Evolutionary conservation across 202 grass and related monocot species (phyloP).

Genomic region (Sporobolus alterniflorus): DNA sequence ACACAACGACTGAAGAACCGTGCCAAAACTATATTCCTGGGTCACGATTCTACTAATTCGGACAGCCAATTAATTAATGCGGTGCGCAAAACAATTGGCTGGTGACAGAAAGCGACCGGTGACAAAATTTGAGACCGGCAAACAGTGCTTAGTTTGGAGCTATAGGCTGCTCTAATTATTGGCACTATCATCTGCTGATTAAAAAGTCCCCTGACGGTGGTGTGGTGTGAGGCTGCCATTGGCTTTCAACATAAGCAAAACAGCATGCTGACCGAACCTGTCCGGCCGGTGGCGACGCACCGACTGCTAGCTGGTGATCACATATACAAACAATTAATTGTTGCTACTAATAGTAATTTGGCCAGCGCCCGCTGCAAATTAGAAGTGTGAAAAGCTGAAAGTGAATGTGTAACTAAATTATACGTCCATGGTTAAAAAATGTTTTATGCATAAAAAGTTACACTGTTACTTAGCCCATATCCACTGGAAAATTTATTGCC

Average conservation of each 20-base stretch:
- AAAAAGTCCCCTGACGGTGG: neutral
- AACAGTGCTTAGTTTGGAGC: slow-evolving; percentile 20
- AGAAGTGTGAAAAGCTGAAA: too few relatives aligned
- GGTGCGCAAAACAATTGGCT: neutral
- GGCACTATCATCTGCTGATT: neutral
- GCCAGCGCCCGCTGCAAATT: too few relatives aligned
- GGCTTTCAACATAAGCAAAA: slow-evolving; percentile 23
- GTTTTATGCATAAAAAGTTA: too few relatives aligned
- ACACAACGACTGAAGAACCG: neutral
- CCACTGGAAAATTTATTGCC: neutral
- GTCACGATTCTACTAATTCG: neutral
- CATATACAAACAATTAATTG: neutral
- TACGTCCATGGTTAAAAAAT: too few relatives aligned
- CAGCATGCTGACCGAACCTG: slow-evolving; percentile 15
- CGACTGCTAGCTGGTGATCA: neutral
- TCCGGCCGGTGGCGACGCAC: slow-evolving; percentile 9
- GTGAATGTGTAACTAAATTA: too few relatives aligned
- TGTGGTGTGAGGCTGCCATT: slow-evolving; percentile 34
- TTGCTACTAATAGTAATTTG: neutral
- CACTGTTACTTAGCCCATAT: neutral
- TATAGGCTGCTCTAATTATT: slow-evolving; percentile 29
- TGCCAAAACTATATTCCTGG: neutral
- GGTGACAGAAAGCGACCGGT: slow-evolving; percentile 38
- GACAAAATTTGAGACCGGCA: slow-evolving; percentile 42
- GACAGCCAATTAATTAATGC: neutral